Conservation (phyloP, 2,329 filamentous ascomycete genomes). For the Shiraia bambusicola region DNA sequence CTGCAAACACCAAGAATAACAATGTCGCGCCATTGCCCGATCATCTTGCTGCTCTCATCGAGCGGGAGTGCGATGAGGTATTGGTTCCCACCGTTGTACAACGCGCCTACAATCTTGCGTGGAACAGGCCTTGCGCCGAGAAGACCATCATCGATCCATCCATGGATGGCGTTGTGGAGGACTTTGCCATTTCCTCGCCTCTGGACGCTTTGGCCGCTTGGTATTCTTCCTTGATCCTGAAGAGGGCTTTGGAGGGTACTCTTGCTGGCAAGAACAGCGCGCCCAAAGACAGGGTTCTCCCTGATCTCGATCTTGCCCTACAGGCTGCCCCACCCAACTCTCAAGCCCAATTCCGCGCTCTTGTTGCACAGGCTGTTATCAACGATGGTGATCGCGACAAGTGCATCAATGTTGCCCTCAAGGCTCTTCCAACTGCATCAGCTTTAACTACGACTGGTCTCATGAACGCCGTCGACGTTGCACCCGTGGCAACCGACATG, state of each 20-base stretch:
- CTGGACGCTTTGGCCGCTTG: constrained; percentile 89
- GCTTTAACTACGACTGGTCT: constrained; percentile 41
- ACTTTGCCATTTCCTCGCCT: constrained; percentile 79
- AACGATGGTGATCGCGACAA: constrained; percentile 54
- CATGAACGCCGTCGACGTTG: constrained; percentile 54
- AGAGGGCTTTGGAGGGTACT: constrained; percentile 65
- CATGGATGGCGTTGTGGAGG: constrained; percentile 82
- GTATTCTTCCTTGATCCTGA: constrained; percentile 77
- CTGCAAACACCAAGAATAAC: constrained; percentile 45
- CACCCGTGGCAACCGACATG: constrained; percentile 59
- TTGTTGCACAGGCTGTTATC: constrained; percentile 61
- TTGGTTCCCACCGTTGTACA: constrained; percentile 76
- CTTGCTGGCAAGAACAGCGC: constrained; percentile 58
- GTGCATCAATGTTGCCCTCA: constrained; percentile 56
- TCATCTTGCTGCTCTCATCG: constrained; percentile 73
- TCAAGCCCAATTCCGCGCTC: constrained; percentile 61
- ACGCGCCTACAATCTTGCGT: constrained; percentile 84
- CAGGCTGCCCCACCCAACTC: constrained; percentile 77
- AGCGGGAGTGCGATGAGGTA: constrained; percentile 79
- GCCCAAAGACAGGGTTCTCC: constrained; percentile 48
- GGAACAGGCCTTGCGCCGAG: constrained; percentile 75
- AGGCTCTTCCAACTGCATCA: constrained; percentile 49
- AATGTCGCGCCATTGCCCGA: constrained; percentile 67
- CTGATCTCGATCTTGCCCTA: constrained; percentile 67
- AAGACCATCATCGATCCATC: constrained; percentile 67